Evolutionary conservation across 1,284 basidiomycete species (phyloP).

Genomic region (Pascua guehoae): DNA sequence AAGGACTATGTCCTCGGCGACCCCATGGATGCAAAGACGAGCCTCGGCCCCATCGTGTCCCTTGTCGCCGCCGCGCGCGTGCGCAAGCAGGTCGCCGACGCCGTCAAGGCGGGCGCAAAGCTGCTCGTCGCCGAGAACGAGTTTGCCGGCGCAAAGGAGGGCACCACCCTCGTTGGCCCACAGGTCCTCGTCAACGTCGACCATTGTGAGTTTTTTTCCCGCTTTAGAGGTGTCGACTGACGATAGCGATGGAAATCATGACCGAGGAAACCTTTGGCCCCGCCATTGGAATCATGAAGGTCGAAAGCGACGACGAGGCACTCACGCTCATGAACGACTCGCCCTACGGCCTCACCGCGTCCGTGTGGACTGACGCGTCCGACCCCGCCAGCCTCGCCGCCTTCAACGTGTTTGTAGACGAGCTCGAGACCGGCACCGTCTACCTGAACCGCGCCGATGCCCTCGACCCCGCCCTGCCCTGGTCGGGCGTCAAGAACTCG

Average conservation of each 20-base stretch:
- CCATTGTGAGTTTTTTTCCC: conserved; percentile 69
- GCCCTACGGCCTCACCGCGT: conserved; percentile 88
- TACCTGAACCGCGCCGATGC: conserved; percentile 88
- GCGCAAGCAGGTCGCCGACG: conserved; percentile 77
- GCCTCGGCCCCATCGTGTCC: conserved; percentile 86
- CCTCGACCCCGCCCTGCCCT: conserved; percentile 84
- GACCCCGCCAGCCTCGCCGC: conserved; percentile 58
- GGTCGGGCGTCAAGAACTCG: conserved; percentile 91
- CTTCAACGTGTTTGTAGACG: conserved; percentile 67
- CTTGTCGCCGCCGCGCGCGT: conserved; percentile 77
- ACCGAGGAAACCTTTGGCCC: conserved; percentile 81
- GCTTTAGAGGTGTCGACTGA: neutral
- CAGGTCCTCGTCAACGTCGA: conserved; percentile 83
- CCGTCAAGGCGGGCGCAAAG: conserved; percentile 74
- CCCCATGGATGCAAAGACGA: conserved; percentile 68
- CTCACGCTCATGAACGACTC: conserved; percentile 91
- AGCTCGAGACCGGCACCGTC: conserved; percentile 80
- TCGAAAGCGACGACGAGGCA: conserved; percentile 65
- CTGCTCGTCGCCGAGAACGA: conserved; percentile 66
- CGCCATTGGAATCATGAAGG: conserved; percentile 84
- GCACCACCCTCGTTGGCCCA: conserved; percentile 80
- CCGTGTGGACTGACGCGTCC: conserved; percentile 77
- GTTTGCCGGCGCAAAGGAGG: conserved; percentile 66
- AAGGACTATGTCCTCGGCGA: conserved; percentile 84
- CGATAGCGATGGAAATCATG: conserved; percentile 84